phyloP scores from a whole-genome alignment of 257 asterid species.

The Lantana camara region DNA sequence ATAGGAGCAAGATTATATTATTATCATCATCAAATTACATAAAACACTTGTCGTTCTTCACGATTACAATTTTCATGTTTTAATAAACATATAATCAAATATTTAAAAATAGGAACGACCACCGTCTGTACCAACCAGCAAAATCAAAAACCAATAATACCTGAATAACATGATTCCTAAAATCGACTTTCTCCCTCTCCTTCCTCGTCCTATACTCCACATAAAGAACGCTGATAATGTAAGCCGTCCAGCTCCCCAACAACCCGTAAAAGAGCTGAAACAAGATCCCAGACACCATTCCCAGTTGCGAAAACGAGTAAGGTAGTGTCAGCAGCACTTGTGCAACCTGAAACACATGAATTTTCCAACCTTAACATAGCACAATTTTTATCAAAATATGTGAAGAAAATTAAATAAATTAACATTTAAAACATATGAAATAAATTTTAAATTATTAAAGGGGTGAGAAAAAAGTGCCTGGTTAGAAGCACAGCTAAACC shows the following conservation, averaged over 20 bases:
- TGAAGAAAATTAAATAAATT: too few relatives aligned
- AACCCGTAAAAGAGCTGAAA: slow-evolving; percentile 80
- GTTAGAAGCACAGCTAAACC: slow-evolving; percentile 91
- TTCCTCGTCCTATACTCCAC: slow-evolving; percentile 87
- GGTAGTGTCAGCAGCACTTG: slow-evolving; percentile 89
- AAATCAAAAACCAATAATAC: slow-evolving; percentile 28
- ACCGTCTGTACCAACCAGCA: too few relatives aligned
- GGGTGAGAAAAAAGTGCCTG: slow-evolving; percentile 43
- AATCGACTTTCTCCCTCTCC: slow-evolving; percentile 89
- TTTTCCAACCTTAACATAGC: not conserved
- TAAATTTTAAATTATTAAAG: not conserved
- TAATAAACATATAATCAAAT: too few relatives aligned
- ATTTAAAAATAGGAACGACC: too few relatives aligned
- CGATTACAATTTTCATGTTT: too few relatives aligned
- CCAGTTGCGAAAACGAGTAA: slow-evolving; percentile 89
- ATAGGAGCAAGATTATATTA: too few relatives aligned
- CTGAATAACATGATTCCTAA: slow-evolving; percentile 89
- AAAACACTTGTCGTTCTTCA: too few relatives aligned
- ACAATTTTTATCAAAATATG: not conserved
- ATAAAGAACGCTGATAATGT: slow-evolving; percentile 75
- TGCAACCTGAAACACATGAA: slow-evolving; percentile 56
- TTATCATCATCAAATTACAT: too few relatives aligned
- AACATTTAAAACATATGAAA: too few relatives aligned
- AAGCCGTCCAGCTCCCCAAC: slow-evolving; percentile 95
- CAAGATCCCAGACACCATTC: slow-evolving; percentile 71